phyloP scores from a whole-genome alignment of 2,329 filamentous ascomycete genomes.

The Monilinia fructicola region DNA sequence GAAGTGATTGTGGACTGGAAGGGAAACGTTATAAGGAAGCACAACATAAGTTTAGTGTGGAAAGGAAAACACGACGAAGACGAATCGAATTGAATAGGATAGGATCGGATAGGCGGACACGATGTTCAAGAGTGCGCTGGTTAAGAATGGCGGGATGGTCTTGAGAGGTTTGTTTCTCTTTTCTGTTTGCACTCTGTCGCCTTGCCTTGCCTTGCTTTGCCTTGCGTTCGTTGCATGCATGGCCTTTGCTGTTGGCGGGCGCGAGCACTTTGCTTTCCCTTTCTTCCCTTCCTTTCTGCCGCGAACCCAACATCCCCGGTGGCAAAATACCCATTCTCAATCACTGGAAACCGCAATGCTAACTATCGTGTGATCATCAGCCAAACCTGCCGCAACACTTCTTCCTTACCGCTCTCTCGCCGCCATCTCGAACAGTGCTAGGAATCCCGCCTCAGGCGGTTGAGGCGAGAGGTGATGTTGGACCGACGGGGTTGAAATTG shows the following conservation, averaged over 20 bases:
- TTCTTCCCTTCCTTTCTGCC: constrained; percentile 8
- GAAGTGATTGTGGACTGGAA: not conserved
- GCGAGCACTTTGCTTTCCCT: not conserved
- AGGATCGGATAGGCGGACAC: constrained; percentile 24
- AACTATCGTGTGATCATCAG: constrained; percentile 45
- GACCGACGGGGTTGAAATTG: constrained; percentile 38
- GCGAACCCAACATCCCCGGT: too few species aligned
- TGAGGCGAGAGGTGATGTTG: not conserved
- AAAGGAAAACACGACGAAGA: not conserved
- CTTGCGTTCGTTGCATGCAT: too few species aligned
- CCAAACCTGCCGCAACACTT: constrained; percentile 63
- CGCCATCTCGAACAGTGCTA: constrained; percentile 64
- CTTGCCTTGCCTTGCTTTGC: too few species aligned
- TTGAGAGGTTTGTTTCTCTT: constrained; percentile 42
- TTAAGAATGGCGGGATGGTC: constrained; percentile 44
- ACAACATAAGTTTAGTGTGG: not conserved
- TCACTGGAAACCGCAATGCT: not conserved
- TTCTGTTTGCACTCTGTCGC: not conserved
- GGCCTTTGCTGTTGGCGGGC: too few species aligned
- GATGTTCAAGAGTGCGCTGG: constrained; percentile 45
- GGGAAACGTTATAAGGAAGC: not conserved
- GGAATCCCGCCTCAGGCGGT: constrained; percentile 56
- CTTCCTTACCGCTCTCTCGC: constrained; percentile 63
- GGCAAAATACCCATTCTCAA: too few species aligned
- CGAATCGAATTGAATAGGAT: not conserved